Evolutionary conservation across 306 rosid species (phyloP).

Genomic region (Cicer bijugum): DNA sequence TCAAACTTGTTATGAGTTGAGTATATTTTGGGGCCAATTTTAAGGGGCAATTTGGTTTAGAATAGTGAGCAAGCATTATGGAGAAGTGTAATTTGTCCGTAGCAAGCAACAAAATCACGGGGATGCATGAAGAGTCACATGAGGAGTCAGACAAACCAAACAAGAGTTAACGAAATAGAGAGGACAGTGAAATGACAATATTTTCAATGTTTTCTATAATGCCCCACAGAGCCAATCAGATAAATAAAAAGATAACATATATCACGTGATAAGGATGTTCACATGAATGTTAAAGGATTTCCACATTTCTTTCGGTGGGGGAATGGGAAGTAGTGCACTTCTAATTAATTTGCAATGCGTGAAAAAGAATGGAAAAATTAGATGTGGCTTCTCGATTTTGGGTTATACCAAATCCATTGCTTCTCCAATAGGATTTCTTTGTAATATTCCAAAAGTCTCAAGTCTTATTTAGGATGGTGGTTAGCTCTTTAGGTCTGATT

Average conservation of each 20-base stretch:
- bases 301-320: conserved; percentile 53
- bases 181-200: conserved; percentile 30
- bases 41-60: conserved; percentile 42
- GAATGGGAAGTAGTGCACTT: conserved; percentile 4
- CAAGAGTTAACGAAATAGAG: conserved; percentile 2
- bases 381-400: conserved; percentile 42
- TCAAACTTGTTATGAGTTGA: conserved; percentile 21
- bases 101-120: conserved; percentile 61
- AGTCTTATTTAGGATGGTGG: too few species aligned
- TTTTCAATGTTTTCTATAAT: conserved; percentile 45
- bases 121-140: conserved; percentile 52
- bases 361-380: neutral
- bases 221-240: conserved; percentile 32
- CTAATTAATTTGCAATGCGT: conserved; percentile 12
- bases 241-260: neutral
- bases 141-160: conserved; percentile 40
- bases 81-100: conserved; percentile 46
- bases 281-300: conserved; percentile 50
- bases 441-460: too few species aligned
- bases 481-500: too few species aligned
- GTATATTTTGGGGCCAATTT: conserved; percentile 35
- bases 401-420: conserved; percentile 18
- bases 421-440: conserved; percentile 16
- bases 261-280: conserved; percentile 58
- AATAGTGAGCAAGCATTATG: conserved; percentile 2